These are phyloP conservation scores for Phalaenopsis aphrodite DNA, from an alignment of 106 monocot species.

Conservation along the genomic window DNA sequence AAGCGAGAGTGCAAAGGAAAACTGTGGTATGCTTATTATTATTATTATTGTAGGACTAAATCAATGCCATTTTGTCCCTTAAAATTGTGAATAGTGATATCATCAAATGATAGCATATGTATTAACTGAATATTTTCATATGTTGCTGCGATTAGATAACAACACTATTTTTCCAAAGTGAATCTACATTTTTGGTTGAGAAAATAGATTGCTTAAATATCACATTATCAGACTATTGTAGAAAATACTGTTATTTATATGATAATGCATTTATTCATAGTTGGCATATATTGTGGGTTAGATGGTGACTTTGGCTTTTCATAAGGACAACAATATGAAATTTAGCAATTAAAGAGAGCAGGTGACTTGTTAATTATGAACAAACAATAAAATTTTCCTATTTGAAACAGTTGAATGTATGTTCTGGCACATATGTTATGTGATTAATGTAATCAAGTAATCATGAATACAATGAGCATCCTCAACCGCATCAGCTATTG, in stretches of 20 bases:
- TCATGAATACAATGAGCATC: neutral
- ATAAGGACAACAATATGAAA: neutral
- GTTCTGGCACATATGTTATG: neutral
- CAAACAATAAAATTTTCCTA: neutral
- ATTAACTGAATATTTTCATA: neutral
- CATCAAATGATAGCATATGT: neutral
- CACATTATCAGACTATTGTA: neutral
- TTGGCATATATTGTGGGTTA: neutral
- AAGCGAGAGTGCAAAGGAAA: constrained; percentile 70
- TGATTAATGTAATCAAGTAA: neutral
- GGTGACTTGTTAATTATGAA: neutral
- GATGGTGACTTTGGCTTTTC: neutral
- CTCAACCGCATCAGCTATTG: neutral
- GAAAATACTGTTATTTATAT: neutral
- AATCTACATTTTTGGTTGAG: neutral
- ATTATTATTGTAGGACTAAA: neutral
- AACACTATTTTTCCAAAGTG: neutral
- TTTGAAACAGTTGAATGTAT: neutral
- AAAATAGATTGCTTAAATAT: neutral
- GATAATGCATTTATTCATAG: neutral
- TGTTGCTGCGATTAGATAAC: neutral
- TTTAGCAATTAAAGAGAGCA: no score
- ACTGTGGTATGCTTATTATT: constrained; percentile 43
- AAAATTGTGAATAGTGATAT: neutral
- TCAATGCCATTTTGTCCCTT: neutral